A percentile compares a stretch with the other conserved stretches of the same genome.
Conservation (phyloP, 176 grass and related monocot species). For the Zoysia pacifica region DNA sequence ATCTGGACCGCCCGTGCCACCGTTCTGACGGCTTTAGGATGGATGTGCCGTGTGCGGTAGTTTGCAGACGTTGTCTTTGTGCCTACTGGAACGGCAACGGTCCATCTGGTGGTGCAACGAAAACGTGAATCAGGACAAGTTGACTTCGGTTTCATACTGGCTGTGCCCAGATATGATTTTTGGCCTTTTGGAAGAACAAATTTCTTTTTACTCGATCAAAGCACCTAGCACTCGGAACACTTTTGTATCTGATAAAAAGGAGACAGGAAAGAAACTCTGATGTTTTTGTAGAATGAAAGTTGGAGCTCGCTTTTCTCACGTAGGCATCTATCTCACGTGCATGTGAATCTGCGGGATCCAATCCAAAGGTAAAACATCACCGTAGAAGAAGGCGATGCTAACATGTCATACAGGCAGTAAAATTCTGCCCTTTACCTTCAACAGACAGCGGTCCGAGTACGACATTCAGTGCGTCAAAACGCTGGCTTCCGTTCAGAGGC, state of each 20-base stretch:
- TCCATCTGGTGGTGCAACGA: neutral
- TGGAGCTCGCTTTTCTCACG: too few species aligned
- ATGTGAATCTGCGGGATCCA: too few species aligned
- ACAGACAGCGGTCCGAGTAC: neutral
- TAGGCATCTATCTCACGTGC: too few species aligned
- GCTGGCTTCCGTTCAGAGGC: neutral
- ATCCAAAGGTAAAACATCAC: too few species aligned
- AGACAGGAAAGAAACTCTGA: too few species aligned
- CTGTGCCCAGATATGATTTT: too few species aligned
- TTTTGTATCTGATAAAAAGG: too few species aligned
- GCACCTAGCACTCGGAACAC: too few species aligned
- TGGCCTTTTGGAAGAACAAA: too few species aligned
- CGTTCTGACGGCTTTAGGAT: neutral
- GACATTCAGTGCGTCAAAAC: neutral
- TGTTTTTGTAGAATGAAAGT: too few species aligned
- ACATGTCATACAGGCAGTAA: neutral
- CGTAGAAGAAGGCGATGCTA: neutral
- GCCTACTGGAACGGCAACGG: neutral
- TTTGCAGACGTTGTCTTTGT: neutral
- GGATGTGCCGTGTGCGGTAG: too few species aligned
- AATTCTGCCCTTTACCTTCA: neutral
- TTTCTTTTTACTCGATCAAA: too few species aligned
- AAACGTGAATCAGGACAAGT: neutral
- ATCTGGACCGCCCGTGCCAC: neutral
- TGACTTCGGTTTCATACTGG: neutral